Conservation (phyloP, 805 yeast genomes). For the Lachancea lanzarotensis region DNA sequence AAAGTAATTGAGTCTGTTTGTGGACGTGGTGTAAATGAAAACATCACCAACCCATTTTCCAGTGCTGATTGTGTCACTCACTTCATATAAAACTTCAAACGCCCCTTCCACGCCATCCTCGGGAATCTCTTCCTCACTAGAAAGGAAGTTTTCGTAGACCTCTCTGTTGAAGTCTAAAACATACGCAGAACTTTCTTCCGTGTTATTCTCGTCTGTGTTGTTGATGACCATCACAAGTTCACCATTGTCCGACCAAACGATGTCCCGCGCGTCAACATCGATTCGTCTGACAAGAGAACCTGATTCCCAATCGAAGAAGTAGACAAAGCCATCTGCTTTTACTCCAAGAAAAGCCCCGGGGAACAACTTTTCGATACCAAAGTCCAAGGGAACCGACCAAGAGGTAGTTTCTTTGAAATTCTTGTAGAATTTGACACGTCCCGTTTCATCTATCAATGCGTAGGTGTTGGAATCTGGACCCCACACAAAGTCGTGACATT, state of each 20-base stretch:
- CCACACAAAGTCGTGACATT: constrained; percentile 91
- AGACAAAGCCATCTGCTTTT: constrained; percentile 74
- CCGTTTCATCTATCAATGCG: constrained; percentile 69
- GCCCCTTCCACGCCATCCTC: constrained; percentile 88
- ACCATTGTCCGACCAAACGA: constrained; percentile 91
- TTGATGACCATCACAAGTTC: constrained; percentile 75
- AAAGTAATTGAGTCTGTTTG: constrained; percentile 85
- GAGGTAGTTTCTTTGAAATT: constrained; percentile 76
- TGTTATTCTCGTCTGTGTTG: constrained; percentile 36
- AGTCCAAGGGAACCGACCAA: constrained; percentile 57
- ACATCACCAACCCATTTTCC: constrained; percentile 98
- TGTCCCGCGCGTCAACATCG: constrained; percentile 74
- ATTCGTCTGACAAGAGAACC: constrained; percentile 81
- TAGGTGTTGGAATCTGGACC: constrained; percentile 81
- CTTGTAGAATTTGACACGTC: constrained; percentile 63
- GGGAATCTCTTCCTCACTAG: constrained; percentile 34
- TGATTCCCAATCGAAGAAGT: constrained; percentile 91
- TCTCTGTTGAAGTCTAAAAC: constrained; percentile 70
- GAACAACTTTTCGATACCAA: constrained; percentile 70
- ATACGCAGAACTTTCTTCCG: constrained; percentile 50
- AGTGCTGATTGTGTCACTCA: constrained; percentile 72
- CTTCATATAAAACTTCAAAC: constrained; percentile 77
- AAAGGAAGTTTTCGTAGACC: constrained; percentile 55
- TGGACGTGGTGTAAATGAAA: constrained; percentile 78
- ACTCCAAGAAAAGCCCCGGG: constrained; percentile 88